Evolutionary conservation across 352 stramenopile genomes (phyloP).

Genomic region (Phytophthora chlamydospora): DNA sequence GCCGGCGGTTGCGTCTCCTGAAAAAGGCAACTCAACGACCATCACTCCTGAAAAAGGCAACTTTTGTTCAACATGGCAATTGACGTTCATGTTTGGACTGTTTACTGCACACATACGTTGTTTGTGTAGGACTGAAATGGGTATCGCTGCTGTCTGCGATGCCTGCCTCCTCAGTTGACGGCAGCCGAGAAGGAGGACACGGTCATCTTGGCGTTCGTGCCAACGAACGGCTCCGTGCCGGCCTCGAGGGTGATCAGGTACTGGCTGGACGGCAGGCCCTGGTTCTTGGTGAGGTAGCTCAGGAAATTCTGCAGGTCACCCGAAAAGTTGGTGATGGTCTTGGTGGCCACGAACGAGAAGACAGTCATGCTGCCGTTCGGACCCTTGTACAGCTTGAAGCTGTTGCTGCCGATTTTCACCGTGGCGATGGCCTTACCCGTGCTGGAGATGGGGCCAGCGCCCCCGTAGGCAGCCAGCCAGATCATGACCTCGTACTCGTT

Average conservation of each 20-base stretch:
- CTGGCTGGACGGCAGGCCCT: slow-evolving; percentile 30
- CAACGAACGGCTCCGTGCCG: slow-evolving; percentile 35
- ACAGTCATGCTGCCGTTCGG: slow-evolving; percentile 38
- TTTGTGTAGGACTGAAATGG: background rate
- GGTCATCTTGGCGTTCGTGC: slow-evolving; percentile 30
- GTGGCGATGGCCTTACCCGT: slow-evolving; percentile 35
- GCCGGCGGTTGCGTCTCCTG: slow-evolving; percentile 18
- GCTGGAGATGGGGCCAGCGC: slow-evolving; percentile 35
- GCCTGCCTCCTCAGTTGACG: slow-evolving; percentile 11
- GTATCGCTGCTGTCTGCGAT: slow-evolving; percentile 12
- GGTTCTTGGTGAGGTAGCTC: slow-evolving; percentile 31
- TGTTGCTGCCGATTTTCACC: slow-evolving; percentile 22
- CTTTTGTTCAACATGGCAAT: slow-evolving; percentile 9
- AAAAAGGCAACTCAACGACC: slow-evolving; percentile 4
- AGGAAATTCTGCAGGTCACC: slow-evolving; percentile 33
- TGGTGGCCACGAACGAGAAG: slow-evolving; percentile 39
- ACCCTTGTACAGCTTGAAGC: slow-evolving; percentile 38
- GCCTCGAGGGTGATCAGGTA: slow-evolving; percentile 38
- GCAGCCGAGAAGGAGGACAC: slow-evolving; percentile 31
- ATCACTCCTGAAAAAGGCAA: slow-evolving; percentile 28
- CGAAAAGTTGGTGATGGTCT: slow-evolving; percentile 29
- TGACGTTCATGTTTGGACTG: slow-evolving; percentile 9
- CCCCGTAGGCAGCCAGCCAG: slow-evolving; percentile 35
- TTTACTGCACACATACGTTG: slow-evolving; percentile 5
- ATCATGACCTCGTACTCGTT: slow-evolving; percentile 51